Evolutionary conservation across 2,329 filamentous ascomycete genomes (phyloP).

Genomic region (Fulvia fulva): DNA sequence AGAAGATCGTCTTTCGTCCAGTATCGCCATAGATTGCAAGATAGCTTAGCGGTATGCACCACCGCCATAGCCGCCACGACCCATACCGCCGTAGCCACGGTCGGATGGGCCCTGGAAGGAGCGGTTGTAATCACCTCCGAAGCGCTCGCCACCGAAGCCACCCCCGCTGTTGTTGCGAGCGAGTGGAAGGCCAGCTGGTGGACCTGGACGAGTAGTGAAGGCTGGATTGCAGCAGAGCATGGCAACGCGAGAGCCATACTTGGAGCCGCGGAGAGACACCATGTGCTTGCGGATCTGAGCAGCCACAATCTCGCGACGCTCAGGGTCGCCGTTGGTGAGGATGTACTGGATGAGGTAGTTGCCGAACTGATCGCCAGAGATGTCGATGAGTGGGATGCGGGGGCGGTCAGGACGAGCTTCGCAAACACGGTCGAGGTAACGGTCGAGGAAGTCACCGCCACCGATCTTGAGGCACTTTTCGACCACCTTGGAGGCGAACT

Average conservation of each 20-base stretch:
- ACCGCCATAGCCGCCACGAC: conserved; percentile 20
- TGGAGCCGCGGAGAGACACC: conserved; percentile 96
- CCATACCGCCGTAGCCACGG: conserved; percentile 9
- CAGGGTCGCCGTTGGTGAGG: conserved; percentile 76
- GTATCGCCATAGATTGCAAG: conserved; percentile 9
- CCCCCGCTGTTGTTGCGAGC: conserved; percentile 20
- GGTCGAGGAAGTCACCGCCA: conserved; percentile 80
- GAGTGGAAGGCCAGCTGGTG: conserved; percentile 59
- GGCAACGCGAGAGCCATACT: conserved; percentile 95
- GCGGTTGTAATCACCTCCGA: conserved; percentile 19
- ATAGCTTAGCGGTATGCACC: conserved; percentile 25
- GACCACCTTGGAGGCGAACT: conserved; percentile 98
- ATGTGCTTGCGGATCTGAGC: conserved; percentile 96
- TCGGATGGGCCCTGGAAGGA: conserved; percentile 8
- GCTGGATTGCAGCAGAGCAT: conserved; percentile 98
- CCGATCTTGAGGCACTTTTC: conserved; percentile 99
- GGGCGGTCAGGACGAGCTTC: conserved; percentile 86
- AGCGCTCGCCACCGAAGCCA: conserved; percentile 18
- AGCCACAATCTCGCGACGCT: conserved; percentile 90
- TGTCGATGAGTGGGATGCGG: conserved; percentile 94
- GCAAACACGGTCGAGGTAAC: conserved; percentile 90
- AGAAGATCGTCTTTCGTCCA: conserved; percentile 13
- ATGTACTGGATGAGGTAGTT: conserved; percentile 93
- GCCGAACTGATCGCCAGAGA: conserved; percentile 89
- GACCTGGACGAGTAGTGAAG: conserved; percentile 81